These are phyloP conservation scores for Kluyveromyces siamensis DNA, from an alignment of 805 yeast genomes.

Conservation along the genomic window DNA sequence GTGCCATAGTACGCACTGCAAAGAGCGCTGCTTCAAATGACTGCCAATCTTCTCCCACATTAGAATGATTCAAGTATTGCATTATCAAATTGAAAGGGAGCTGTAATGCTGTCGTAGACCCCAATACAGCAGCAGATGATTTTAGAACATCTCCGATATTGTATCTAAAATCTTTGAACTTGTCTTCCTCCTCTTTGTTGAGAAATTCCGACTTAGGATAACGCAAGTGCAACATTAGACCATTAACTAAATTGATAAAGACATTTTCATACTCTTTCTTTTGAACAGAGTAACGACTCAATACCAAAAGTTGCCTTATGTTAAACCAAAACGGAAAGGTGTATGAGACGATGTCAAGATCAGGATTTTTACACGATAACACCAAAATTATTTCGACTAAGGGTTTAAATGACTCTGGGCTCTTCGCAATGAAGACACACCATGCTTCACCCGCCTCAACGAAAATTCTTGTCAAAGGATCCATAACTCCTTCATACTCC, in stretches of 20 bases:
- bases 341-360: conserved; percentile 80
- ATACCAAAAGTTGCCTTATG: conserved; percentile 51
- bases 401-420: conserved; percentile 60
- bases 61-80: conserved; percentile 23
- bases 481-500: conserved; percentile 54
- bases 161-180: conserved; percentile 87
- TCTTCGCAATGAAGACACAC: conserved; percentile 75
- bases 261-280: conserved; percentile 16
- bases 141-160: conserved; percentile 97
- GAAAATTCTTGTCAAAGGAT: conserved; percentile 64
- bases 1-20: conserved; percentile 88
- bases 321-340: conserved; percentile 90
- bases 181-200: conserved; percentile 79
- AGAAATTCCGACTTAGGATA: conserved; percentile 62
- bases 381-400: conserved; percentile 65
- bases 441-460: conserved; percentile 94
- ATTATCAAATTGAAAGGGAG: conserved; percentile 63
- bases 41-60: conserved; percentile 54
- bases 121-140: conserved; percentile 88
- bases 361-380: conserved; percentile 66
- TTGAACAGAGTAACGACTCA: conserved; percentile 25
- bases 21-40: conserved; percentile 83
- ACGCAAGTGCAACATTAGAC: conserved; percentile 54
- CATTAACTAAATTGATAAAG: conserved; percentile 21
- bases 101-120: conserved; percentile 57